These are phyloP conservation scores for Amniculicola lignicola DNA, from an alignment of 495 filamentous ascomycete genomes.

Conservation along the genomic window DNA sequence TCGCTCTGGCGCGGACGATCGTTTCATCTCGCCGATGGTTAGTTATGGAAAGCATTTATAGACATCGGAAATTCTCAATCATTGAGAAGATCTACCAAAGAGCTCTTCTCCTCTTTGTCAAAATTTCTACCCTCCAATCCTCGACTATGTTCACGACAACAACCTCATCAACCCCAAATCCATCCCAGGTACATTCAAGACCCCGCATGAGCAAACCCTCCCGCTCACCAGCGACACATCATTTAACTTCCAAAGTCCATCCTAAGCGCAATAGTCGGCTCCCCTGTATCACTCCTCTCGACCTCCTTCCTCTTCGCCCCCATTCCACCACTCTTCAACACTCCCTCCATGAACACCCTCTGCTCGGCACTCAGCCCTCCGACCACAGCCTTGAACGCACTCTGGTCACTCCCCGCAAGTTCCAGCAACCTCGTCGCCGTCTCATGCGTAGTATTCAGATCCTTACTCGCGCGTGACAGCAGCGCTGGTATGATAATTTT, in stretches of 20 bases:
- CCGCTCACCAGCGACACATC: too few relatives aligned
- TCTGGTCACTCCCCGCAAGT: slow-evolving; percentile 70
- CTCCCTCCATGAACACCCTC: slow-evolving; percentile 75
- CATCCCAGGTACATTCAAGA: too few relatives aligned
- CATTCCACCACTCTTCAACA: slow-evolving; percentile 59
- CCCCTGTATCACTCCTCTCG: slow-evolving; percentile 52
- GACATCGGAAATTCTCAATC: too few relatives aligned
- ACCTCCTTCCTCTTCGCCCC: slow-evolving; percentile 40
- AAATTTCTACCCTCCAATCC: too few relatives aligned
- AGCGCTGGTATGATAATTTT: slow-evolving; percentile 75
- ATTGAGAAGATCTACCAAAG: too few relatives aligned
- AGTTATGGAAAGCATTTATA: too few relatives aligned
- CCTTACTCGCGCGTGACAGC: slow-evolving; percentile 63
- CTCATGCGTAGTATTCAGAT: slow-evolving; percentile 55
- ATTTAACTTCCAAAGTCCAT: slow-evolving; percentile 70
- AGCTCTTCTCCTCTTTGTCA: too few relatives aligned
- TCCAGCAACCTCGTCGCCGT: slow-evolving; percentile 75
- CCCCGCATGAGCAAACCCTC: too few relatives aligned
- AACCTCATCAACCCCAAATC: too few relatives aligned
- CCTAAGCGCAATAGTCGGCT: slow-evolving; percentile 88
- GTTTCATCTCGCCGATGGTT: too few relatives aligned
- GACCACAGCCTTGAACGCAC: slow-evolving; percentile 72
- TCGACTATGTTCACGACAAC: too few relatives aligned
- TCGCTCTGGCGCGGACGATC: too few relatives aligned
- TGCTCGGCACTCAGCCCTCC: slow-evolving; percentile 66